phyloP scores from a whole-genome alignment of 164 flowering plant species.

The Magnolia officinalis region DNA sequence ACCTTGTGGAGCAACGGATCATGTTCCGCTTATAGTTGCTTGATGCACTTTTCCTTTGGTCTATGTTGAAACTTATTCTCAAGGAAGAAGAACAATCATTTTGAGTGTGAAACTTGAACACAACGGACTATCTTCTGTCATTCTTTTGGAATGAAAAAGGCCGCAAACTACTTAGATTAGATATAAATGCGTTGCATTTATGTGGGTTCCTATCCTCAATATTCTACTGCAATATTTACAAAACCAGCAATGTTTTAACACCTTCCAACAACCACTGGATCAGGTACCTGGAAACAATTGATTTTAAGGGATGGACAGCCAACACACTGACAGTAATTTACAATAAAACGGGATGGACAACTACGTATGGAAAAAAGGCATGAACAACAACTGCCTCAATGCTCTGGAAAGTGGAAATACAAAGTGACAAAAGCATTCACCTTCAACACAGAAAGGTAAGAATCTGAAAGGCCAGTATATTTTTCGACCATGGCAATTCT shows the following conservation, averaged over 20 bases:
- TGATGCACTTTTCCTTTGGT: too few relatives aligned
- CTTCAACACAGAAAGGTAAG: conserved; percentile 93
- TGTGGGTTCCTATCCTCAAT: neutral
- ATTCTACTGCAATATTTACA: neutral
- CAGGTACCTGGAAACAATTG: too few relatives aligned
- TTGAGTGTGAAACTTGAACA: too few relatives aligned
- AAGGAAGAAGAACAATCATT: neutral
- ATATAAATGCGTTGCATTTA: neutral
- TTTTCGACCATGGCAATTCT: conserved; percentile 97
- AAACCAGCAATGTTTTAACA: neutral
- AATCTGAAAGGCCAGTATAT: conserved; percentile 89
- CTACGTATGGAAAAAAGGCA: neutral
- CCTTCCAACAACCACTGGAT: neutral
- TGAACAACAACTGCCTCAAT: neutral
- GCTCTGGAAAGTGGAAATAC: neutral
- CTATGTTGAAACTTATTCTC: neutral
- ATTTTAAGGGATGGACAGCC: too few relatives aligned
- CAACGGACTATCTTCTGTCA: too few relatives aligned
- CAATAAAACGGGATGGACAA: neutral
- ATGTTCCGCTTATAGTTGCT: too few relatives aligned
- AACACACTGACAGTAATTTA: neutral
- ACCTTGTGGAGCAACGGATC: too few relatives aligned
- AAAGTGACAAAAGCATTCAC: conserved; percentile 25
- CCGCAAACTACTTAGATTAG: too few relatives aligned
- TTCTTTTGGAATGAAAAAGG: too few relatives aligned